A percentile compares a stretch with the other conserved stretches of the same genome.
These are phyloP conservation scores for Phellinidium pouzarii DNA, from an alignment of 1,284 basidiomycete species.

Conservation along the genomic window DNA sequence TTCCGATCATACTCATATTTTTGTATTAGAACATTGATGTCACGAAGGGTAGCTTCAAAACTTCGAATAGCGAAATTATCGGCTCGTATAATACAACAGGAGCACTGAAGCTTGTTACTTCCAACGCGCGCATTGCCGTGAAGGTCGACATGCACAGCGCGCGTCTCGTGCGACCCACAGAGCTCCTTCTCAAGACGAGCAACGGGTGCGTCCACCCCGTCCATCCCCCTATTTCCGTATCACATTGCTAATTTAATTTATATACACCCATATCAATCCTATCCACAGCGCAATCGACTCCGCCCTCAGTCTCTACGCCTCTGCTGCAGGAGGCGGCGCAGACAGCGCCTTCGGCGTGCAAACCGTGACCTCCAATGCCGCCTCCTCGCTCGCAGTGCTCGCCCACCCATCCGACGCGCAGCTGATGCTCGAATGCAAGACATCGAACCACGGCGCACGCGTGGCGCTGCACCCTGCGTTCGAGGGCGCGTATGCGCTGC, in stretches of 20 bases:
- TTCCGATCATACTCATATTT: no score
- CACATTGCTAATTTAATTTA: background rate
- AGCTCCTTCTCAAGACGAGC: conserved; percentile 14
- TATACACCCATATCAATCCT: no score
- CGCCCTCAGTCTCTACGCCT: background rate
- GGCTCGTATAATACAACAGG: conserved; percentile 17
- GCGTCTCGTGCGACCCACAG: conserved; percentile 3
- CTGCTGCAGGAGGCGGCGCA: background rate
- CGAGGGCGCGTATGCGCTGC: conserved; percentile 17
- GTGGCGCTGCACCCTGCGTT: conserved; percentile 18
- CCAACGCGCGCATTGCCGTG: conserved; percentile 17
- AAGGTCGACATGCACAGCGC: conserved; percentile 15
- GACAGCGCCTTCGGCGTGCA: conserved; percentile 12
- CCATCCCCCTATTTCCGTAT: background rate
- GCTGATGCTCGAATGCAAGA: conserved; percentile 6
- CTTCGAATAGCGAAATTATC: conserved; percentile 17
- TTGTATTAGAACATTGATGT: conserved; percentile 16
- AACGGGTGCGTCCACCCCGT: conserved; percentile 14
- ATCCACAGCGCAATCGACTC: background rate
- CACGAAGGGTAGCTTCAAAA: conserved; percentile 9
- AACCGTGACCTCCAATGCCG: conserved; percentile 18
- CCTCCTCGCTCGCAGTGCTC: background rate
- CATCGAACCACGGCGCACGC: conserved; percentile 9
- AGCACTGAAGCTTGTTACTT: conserved; percentile 15
- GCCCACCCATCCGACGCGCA: conserved; percentile 2